Percentiles rank a stretch among this genome's conserved stretches.
Evolutionary conservation across 2,329 filamentous ascomycete species (phyloP).

Genomic region (Pseudogymnoascus sp.): DNA sequence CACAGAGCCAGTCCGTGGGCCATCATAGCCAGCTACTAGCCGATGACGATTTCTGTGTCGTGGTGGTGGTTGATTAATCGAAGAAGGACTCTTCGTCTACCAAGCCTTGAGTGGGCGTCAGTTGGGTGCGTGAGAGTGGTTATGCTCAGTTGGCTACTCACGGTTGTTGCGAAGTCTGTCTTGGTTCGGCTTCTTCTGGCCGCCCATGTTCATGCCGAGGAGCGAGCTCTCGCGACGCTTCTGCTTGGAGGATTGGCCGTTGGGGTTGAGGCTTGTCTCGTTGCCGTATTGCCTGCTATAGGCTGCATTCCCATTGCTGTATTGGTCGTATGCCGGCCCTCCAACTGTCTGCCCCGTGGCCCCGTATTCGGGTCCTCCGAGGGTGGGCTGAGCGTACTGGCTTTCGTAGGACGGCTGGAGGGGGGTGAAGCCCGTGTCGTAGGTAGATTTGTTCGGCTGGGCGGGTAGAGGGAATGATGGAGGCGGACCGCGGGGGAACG

Average conservation of each 20-base stretch:
- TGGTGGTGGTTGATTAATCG: slow-evolving; percentile 16
- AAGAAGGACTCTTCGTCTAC: slow-evolving; percentile 28
- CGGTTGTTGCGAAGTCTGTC: slow-evolving; percentile 16
- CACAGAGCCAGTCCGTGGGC: neutral
- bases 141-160: slow-evolving; percentile 21
- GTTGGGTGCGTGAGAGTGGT: slow-evolving; percentile 17
- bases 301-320: slow-evolving; percentile 25
- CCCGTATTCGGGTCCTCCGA: slow-evolving; percentile 27
- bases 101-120: slow-evolving; percentile 16
- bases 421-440: slow-evolving; percentile 43
- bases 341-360: slow-evolving; percentile 19
- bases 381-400: slow-evolving; percentile 18
- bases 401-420: slow-evolving; percentile 40
- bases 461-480: slow-evolving; percentile 31
- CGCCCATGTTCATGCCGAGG: slow-evolving; percentile 41
- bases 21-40: neutral
- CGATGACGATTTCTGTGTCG: neutral
- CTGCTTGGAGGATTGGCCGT: slow-evolving; percentile 30
- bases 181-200: slow-evolving; percentile 24
- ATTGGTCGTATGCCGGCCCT: slow-evolving; percentile 33
- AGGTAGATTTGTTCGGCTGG: slow-evolving; percentile 23
- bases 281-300: slow-evolving; percentile 24
- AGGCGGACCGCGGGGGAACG: slow-evolving; percentile 30
- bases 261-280: slow-evolving; percentile 28
- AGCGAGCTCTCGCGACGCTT: slow-evolving; percentile 54